A percentile compares a stretch with the other conserved stretches of the same genome.
Conservation (phyloP, 768 basidiomycete genomes). For the Trametes coccinea region DNA sequence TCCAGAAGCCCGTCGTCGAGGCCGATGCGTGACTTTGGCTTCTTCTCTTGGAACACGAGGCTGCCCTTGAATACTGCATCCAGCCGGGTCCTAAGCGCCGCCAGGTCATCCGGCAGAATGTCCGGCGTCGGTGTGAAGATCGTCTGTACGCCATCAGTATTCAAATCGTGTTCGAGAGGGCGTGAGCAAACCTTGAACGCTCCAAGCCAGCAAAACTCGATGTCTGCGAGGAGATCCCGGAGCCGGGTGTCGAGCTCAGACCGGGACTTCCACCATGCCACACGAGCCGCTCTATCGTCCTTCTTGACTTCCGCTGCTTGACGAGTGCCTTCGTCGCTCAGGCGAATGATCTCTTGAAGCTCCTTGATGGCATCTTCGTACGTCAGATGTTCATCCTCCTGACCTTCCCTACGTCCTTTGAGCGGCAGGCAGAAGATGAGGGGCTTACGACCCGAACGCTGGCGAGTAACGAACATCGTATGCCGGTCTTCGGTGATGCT, state of each 20-base stretch:
- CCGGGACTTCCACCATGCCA: constrained; percentile 87
- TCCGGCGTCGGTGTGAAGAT: constrained; percentile 54
- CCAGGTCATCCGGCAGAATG: constrained; percentile 46
- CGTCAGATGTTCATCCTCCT: constrained; percentile 71
- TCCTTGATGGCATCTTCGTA: constrained; percentile 75
- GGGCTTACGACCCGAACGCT: constrained; percentile 59
- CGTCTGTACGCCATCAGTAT: constrained; percentile 43
- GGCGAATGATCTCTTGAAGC: constrained; percentile 74
- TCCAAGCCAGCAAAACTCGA: constrained; percentile 97
- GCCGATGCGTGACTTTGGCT: constrained; percentile 48
- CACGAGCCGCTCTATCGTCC: constrained; percentile 62
- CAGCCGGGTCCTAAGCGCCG: constrained; percentile 62
- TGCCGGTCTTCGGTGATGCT: constrained; percentile 81
- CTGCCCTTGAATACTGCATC: constrained; percentile 75
- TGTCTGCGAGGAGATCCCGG: constrained; percentile 70
- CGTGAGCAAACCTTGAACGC: constrained; percentile 80
- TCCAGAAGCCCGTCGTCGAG: constrained; percentile 78
- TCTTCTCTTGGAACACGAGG: constrained; percentile 61
- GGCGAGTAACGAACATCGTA: constrained; percentile 81
- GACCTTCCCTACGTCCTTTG: constrained; percentile 75
- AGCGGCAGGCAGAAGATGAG: constrained; percentile 89
- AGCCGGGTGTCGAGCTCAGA: constrained; percentile 75
- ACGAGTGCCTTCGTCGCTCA: constrained; percentile 76
- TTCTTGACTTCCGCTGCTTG: constrained; percentile 69
- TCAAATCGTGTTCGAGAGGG: neutral